phyloP scores from a whole-genome alignment of 306 rosid genomes.

The Datisca glomerata region DNA sequence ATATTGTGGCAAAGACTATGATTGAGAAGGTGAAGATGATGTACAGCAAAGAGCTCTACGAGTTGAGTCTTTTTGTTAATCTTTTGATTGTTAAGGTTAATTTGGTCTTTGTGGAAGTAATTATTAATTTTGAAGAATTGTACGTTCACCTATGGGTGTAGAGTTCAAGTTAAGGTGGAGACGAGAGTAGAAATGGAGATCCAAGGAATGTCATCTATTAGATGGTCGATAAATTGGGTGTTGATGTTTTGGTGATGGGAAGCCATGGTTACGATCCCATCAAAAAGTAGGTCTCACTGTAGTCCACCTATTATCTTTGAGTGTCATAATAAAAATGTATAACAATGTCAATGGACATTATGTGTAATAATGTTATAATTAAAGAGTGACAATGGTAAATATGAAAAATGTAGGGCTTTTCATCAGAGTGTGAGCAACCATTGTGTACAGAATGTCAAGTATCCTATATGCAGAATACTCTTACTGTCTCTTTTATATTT shows the following conservation, averaged over 20 bases:
- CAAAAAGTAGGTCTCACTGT: too few species aligned
- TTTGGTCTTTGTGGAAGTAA: not conserved
- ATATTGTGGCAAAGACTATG: constrained; percentile 38
- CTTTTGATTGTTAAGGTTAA: not conserved
- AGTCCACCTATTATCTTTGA: too few species aligned
- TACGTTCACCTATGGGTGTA: not conserved
- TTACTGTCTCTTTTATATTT: too few species aligned
- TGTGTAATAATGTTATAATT: too few species aligned
- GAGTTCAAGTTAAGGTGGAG: constrained; percentile 39
- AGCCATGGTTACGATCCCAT: too few species aligned
- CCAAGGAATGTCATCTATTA: constrained; percentile 73
- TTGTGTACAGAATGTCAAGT: too few species aligned
- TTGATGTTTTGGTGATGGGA: constrained; percentile 47
- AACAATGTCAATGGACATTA: too few species aligned
- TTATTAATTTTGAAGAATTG: not conserved
- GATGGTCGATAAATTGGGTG: constrained; percentile 39
- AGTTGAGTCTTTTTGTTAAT: constrained; percentile 20
- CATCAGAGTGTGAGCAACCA: too few species aligned
- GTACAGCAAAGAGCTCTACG: constrained; percentile 31
- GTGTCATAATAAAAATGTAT: not conserved
- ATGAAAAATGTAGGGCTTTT: too few species aligned
- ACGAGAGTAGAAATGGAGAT: constrained; percentile 44
- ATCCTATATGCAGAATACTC: too few species aligned
- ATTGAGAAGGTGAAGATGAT: too few species aligned
- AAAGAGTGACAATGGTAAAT: too few species aligned